phyloP scores from a whole-genome alignment of 768 basidiomycete species.

The Boletus tylopilopsis region DNA sequence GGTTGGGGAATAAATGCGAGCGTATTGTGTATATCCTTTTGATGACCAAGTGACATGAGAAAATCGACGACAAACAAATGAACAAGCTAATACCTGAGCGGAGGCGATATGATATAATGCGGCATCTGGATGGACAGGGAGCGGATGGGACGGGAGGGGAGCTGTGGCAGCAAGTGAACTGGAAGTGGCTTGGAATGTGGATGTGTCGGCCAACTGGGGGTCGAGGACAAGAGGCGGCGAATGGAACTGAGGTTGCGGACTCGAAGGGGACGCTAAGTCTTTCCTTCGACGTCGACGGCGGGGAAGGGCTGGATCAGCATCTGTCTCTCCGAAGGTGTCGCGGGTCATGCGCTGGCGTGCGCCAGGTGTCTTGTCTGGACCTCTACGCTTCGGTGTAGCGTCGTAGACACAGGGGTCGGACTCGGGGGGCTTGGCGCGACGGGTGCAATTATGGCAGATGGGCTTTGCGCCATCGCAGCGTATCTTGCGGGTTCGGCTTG shows the following conservation, averaged over 20 bases:
- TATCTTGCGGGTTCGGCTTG: constrained; percentile 72
- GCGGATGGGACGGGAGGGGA: constrained; percentile 8
- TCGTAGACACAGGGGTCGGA: constrained; percentile 63
- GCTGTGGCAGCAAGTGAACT: constrained; percentile 3
- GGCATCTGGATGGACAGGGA: constrained; percentile 5
- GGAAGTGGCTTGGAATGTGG: constrained; percentile 10
- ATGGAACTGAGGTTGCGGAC: constrained; percentile 1
- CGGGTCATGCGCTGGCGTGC: constrained; percentile 62
- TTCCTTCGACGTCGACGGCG: constrained; percentile 23
- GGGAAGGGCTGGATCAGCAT: constrained; percentile 23
- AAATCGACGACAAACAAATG: constrained; percentile 15
- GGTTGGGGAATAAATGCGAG: constrained; percentile 4
- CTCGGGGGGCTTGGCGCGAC: constrained; percentile 40
- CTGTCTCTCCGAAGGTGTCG: constrained; percentile 36
- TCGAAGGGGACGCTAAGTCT: not conserved
- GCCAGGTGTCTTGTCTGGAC: constrained; percentile 77
- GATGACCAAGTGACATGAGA: constrained; percentile 22
- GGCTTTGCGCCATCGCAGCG: constrained; percentile 83
- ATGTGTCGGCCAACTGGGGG: constrained; percentile 22
- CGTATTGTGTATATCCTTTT: constrained; percentile 20
- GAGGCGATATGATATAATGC: constrained; percentile 15
- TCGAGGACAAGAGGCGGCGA: constrained; percentile 17
- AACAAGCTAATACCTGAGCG: constrained; percentile 31
- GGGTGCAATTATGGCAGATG: constrained; percentile 67
- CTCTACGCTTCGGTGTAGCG: constrained; percentile 67